These are phyloP conservation scores for Grifola frondosa DNA, from an alignment of 1,284 basidiomycete species.

Conservation along the genomic window DNA sequence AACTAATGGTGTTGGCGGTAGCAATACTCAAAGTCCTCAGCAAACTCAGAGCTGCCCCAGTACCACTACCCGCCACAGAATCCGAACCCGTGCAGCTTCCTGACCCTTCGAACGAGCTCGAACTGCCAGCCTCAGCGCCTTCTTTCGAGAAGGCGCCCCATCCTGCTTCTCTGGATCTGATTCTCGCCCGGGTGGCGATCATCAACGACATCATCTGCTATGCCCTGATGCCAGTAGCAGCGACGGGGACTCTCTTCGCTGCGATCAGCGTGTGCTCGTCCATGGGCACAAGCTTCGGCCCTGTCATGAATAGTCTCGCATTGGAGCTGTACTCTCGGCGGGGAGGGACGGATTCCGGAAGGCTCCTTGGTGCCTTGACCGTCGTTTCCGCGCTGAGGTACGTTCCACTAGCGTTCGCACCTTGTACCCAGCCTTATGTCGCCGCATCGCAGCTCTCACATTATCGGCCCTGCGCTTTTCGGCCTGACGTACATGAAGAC, in stretches of 20 bases:
- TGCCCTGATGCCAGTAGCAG: conserved; percentile 45
- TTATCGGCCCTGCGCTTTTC: conserved; percentile 56
- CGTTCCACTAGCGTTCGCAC: conserved; percentile 21
- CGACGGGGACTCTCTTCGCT: conserved; percentile 43
- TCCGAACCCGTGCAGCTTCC: conserved; percentile 34
- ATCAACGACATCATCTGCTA: conserved; percentile 56
- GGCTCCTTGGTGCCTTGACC: conserved; percentile 66
- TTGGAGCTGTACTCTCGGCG: conserved; percentile 55
- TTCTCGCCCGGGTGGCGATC: conserved; percentile 53
- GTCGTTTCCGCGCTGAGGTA: conserved; percentile 68
- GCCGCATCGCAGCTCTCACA: conserved; percentile 40
- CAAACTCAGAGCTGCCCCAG: conserved; percentile 1
- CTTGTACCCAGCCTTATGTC: conserved; percentile 1
- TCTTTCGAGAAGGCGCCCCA: conserved; percentile 25
- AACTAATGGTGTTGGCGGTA: neutral
- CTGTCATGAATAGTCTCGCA: conserved; percentile 62
- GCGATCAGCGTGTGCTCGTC: conserved; percentile 43
- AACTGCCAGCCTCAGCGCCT: conserved; percentile 1
- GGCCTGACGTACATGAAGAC: conserved; percentile 57
- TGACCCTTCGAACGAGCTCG: conserved; percentile 24
- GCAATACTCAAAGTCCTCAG: conserved; percentile 31
- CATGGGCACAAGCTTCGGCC: conserved; percentile 55
- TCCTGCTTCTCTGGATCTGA: conserved; percentile 50
- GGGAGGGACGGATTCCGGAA: conserved; percentile 51
- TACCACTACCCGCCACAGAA: conserved; percentile 35